phyloP scores from a whole-genome alignment of 257 asterid genomes.

The Vinca minor region DNA sequence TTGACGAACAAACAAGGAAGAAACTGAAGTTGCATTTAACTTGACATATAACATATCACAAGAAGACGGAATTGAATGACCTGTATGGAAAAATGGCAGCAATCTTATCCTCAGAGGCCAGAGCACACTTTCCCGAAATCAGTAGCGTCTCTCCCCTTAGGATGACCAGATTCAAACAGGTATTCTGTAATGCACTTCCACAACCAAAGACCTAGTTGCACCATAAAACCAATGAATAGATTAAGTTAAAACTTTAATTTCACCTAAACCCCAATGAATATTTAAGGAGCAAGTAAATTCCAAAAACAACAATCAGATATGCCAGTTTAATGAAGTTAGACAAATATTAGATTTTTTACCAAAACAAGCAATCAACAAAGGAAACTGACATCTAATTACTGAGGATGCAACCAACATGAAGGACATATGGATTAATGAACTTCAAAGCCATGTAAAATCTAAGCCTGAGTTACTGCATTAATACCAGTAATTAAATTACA shows the following conservation, averaged over 20 bases:
- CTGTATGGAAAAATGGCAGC: background rate
- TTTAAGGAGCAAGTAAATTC: background rate
- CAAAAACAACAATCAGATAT: background rate
- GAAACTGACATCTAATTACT: background rate
- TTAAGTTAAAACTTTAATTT: background rate
- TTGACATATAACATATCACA: background rate
- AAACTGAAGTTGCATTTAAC: background rate
- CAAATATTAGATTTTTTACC: background rate
- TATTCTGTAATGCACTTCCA: background rate
- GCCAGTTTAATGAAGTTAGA: background rate
- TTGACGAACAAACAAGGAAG: background rate
- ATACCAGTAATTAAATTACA: background rate
- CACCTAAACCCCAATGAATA: background rate
- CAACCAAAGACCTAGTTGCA: background rate
- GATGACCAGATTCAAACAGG: background rate
- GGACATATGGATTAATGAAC: background rate
- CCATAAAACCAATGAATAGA: background rate
- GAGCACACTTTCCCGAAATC: background rate
- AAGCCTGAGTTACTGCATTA: conserved; percentile 2
- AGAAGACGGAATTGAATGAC: background rate
- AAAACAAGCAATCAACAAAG: background rate
- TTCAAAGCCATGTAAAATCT: conserved; percentile 7
- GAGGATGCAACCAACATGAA: background rate
- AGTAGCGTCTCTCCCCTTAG: background rate
- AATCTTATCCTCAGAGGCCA: background rate